A percentile compares a stretch with the other conserved stretches of the same genome.
phyloP scores from a whole-genome alignment of 208 protist genomes.

The Dictyostelium gargantuum region DNA sequence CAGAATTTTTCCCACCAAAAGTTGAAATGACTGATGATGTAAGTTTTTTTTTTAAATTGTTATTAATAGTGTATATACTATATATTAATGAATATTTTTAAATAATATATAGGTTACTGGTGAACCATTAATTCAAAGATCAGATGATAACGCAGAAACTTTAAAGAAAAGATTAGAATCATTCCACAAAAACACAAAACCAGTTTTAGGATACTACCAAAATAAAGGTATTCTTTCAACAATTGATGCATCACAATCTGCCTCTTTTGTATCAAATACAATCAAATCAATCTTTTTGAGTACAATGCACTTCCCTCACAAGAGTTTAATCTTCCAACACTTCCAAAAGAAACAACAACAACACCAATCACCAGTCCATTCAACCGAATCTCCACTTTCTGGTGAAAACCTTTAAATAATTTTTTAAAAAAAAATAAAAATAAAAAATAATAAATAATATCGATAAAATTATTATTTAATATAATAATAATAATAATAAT shows the following conservation, averaged over 20 bases:
- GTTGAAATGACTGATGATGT: conserved; percentile 71
- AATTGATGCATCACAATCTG: conserved; percentile 54
- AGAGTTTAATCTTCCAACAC: neutral
- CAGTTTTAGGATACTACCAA: conserved; percentile 78
- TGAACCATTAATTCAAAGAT: conserved; percentile 80
- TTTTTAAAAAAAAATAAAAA: neutral
- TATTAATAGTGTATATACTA: too few species aligned
- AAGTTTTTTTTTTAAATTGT: neutral
- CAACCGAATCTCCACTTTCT: neutral
- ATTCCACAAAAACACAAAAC: conserved; percentile 79
- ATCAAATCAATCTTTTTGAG: conserved; percentile 41
- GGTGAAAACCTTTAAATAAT: neutral
- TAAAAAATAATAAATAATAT: too few species aligned
- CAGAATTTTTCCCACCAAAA: conserved; percentile 81
- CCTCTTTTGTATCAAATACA: neutral
- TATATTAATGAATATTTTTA: too few species aligned
- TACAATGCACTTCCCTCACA: conserved; percentile 14
- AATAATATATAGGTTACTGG: conserved; percentile 75
- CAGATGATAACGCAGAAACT: conserved; percentile 82
- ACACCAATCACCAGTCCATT: neutral
- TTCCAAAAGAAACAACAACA: neutral
- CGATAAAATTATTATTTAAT: too few species aligned
- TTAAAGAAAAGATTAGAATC: conserved; percentile 77
- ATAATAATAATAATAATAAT: too few species aligned
- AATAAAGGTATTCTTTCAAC: conserved; percentile 49